Evolutionary conservation across 2,329 filamentous ascomycete genomes (phyloP).

Genomic region (Zymoseptoria tritici): DNA sequence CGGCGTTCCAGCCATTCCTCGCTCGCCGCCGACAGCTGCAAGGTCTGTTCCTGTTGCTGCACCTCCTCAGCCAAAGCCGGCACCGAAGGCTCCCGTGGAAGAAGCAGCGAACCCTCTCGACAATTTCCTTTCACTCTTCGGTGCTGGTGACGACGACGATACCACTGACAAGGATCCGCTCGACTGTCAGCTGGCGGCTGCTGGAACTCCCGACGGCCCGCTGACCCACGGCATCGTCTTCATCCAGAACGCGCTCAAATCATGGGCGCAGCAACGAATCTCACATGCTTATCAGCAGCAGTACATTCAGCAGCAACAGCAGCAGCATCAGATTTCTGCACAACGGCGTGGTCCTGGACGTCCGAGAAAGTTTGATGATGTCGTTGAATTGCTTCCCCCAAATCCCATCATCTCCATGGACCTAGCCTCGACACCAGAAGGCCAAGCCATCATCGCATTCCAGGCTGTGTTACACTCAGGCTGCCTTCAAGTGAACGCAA

Average conservation of each 20-base stretch:
- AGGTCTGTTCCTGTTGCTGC: background rate
- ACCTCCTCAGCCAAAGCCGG: background rate
- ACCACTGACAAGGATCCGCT: conserved; percentile 9
- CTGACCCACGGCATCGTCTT: conserved; percentile 28
- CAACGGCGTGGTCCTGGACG: conserved; percentile 20
- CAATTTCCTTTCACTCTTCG: conserved; percentile 22
- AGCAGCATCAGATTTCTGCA: conserved; percentile 6
- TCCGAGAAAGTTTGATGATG: conserved; percentile 19
- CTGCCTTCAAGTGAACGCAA: conserved; percentile 24
- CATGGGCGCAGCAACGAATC: conserved; percentile 27
- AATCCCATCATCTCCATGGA: conserved; percentile 19
- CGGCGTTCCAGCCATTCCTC: conserved; percentile 17
- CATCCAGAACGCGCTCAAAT: conserved; percentile 29
- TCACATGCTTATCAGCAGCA: conserved; percentile 15
- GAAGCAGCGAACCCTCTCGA: conserved; percentile 12
- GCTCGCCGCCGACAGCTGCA: conserved; percentile 8
- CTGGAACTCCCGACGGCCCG: conserved; percentile 19
- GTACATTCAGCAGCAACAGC: conserved; percentile 11
- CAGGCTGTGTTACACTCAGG: conserved; percentile 26
- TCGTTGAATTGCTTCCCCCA: background rate
- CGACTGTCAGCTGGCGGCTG: conserved; percentile 8
- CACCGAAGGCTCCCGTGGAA: background rate
- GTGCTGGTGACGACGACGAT: conserved; percentile 17
- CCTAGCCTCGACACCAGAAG: conserved; percentile 24
- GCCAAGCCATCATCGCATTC: conserved; percentile 24